Conservation (phyloP, 495 filamentous ascomycete species). For the Penicillium bovifimosum region DNA sequence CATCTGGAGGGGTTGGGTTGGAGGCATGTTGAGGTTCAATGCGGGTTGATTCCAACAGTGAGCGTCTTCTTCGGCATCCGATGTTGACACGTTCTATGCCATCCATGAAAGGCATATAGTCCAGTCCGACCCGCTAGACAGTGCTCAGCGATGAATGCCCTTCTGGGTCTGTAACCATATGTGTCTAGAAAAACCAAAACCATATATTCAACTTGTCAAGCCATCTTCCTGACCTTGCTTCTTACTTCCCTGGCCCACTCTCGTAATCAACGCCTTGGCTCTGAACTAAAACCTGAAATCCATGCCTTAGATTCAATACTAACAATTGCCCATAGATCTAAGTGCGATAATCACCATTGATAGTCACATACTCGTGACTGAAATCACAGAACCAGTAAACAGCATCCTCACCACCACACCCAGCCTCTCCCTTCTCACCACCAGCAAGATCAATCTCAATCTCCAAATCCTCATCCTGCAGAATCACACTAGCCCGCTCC, state of each 20-base stretch:
- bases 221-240: background rate
- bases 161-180: conserved; percentile 29
- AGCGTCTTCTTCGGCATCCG: background rate
- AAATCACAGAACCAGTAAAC: conserved; percentile 96
- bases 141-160: conserved; percentile 7
- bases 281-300: background rate
- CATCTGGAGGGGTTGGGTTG: conserved; percentile 1
- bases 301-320: background rate
- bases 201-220: conserved; percentile 11
- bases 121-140: background rate
- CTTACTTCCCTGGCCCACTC: background rate
- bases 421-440: conserved; percentile 37
- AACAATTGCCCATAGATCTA: conserved; percentile 21
- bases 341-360: conserved; percentile 88
- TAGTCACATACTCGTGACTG: conserved; percentile 94
- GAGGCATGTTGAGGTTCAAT: background rate
- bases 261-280: background rate
- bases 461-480: conserved; percentile 81
- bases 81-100: background rate
- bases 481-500: conserved; percentile 73
- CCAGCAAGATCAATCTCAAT: conserved; percentile 64
- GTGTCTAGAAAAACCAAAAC: conserved; percentile 20
- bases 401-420: conserved; percentile 61
- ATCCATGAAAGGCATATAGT: background rate
- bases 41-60: background rate